A percentile compares a stretch with the other conserved stretches of the same genome.
Evolutionary conservation across 177 flowering plant genomes (phyloP).

Genomic region (Vitis hybrid): DNA sequence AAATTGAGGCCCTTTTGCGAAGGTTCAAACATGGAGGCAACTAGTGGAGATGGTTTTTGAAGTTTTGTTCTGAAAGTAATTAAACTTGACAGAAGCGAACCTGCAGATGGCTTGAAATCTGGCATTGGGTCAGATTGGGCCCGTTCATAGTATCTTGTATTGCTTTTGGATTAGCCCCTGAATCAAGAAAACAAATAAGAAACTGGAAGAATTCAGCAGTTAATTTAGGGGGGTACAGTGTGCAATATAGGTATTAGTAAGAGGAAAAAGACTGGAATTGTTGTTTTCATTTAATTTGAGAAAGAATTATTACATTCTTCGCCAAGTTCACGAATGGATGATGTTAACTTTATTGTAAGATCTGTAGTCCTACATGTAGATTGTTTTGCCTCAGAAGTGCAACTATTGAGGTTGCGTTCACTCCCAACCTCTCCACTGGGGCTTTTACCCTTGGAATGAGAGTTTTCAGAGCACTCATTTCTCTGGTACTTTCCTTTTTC

Average conservation of each 20-base stretch:
- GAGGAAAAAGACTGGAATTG: not conserved
- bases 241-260: too few relatives aligned
- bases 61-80: not conserved
- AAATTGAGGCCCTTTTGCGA: too few relatives aligned
- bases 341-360: constrained; percentile 14
- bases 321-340: constrained; percentile 13
- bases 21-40: too few relatives aligned
- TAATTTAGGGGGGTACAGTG: not conserved
- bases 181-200: not conserved
- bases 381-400: not conserved
- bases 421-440: not conserved
- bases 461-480: not conserved
- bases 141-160: constrained; percentile 18
- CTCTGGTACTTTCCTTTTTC: not conserved
- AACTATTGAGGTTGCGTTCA: not conserved
- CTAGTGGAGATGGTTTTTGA: too few relatives aligned
- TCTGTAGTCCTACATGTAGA: constrained; percentile 13
- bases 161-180: constrained; percentile 21
- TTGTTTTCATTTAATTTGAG: not conserved
- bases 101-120: constrained; percentile 28
- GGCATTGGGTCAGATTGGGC: constrained; percentile 18
- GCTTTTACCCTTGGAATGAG: not conserved
- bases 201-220: not conserved
- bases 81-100: constrained; percentile 3
- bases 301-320: constrained; percentile 12